Evolutionary conservation across 208 protist genomes (phyloP), one percentile per base, ranked within the genome.

Genomic region (Trypanosoma mega): DNA sequence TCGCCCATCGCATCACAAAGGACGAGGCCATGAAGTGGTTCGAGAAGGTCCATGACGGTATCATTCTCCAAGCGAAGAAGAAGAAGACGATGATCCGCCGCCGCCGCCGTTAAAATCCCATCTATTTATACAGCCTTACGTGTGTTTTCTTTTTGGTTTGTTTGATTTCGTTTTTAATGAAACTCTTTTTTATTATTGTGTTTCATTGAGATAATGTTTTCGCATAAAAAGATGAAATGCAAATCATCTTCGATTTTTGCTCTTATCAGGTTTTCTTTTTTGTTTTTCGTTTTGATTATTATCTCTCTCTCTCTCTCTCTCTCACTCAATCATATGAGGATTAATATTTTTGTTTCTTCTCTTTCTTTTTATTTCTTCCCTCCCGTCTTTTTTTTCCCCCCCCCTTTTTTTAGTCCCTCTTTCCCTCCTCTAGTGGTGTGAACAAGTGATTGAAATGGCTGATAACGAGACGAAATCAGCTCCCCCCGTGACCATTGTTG

Each of bases 1-100:
- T 78, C 52, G 54, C 66, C 36, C 99, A 99, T 80, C 80, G 77
- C 31, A 78, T 99, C 18, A 97, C 92, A 21, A 98, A 97, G 76
- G 90, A 98, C 43, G 98, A 99, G 69, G 85, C 98, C 59, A 98
- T 98, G 82, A 93, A 98, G 68, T 99, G 98, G 98, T 99, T 99
- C 93, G 87, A 99, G 80, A 86, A 97, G 65, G 97, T 98, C 66
- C 99, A 98, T 83, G 95, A 99, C 60, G 98, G 98, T 78, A 92
- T 98, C 80, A 89, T 98, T 74, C 84, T 98, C 74, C 82, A 90
- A 67, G 83, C 71, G 34, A 93, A 86, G 34, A 39, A 39, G 34
- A 39, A 39, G 34, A 39, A 39, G 34, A 39, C 6, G 34, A 39
- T 39, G 34, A 12, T 39, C 34, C 34, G 34, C 34, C 34, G 34